These are phyloP conservation scores for Leishmania martiniquensis DNA, from an alignment of 208 protist genomes.

Conservation along the genomic window DNA sequence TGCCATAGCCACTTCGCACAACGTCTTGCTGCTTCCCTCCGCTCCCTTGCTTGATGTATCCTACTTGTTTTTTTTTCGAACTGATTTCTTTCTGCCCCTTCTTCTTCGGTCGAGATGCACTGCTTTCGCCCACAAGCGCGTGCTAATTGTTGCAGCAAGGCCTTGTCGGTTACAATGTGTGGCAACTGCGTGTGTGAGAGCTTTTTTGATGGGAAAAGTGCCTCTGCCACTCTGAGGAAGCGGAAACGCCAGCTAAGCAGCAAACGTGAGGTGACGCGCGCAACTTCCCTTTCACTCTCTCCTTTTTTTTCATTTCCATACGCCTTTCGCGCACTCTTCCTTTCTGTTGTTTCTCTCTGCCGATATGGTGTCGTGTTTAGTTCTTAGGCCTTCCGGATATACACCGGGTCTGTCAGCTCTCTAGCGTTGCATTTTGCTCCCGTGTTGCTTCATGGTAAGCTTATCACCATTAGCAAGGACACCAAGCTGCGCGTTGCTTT, in stretches of 20 bases:
- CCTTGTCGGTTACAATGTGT: neutral
- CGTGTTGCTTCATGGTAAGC: neutral
- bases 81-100: conserved; percentile 2
- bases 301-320: neutral
- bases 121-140: neutral
- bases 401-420: neutral
- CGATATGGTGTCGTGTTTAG: neutral
- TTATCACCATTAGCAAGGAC: neutral
- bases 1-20: conserved; percentile 7
- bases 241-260: neutral
- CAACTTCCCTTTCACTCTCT: neutral
- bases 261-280: neutral
- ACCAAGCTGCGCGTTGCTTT: neutral
- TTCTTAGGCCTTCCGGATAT: neutral
- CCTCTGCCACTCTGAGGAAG: neutral
- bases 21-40: neutral
- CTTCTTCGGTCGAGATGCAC: neutral
- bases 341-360: neutral
- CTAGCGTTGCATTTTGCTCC: neutral
- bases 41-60: neutral
- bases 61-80: neutral
- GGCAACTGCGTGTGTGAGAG: neutral
- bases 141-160: neutral
- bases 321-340: conserved; percentile 2
- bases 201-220: neutral